Evolutionary conservation across 176 grass and related monocot genomes (phyloP), one percentile per base, ranked within the genome.

Genomic region (Paspalum vaginatum): DNA sequence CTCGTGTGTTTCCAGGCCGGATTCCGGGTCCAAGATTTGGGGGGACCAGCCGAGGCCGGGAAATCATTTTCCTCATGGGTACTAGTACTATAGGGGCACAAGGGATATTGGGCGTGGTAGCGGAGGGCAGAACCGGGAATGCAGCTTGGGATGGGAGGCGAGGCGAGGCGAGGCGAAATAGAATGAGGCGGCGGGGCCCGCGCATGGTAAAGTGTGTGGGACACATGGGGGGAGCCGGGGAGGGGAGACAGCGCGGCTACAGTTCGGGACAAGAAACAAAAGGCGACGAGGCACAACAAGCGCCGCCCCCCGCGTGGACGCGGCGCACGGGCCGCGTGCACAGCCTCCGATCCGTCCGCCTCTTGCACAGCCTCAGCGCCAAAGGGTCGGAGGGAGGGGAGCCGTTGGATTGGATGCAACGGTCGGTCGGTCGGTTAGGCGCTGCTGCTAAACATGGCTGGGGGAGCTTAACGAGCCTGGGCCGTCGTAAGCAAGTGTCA

Each of bases 251-350:
- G 69, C 86, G 24, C 70, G 54, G 81, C 70, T 70, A 88, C 87
- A 85, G 70, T 81, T 48, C 32, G 6, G 60, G 75, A 67, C 86
- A 75, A 39, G 68, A 88, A 79, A 61, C 75, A 68, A 83, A 88
- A 88, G 3, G 3, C n/a, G 68, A 51, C 68, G 6, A 43, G 64
- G 75, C 27, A 15, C n/a, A 32, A n/a, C n/a, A n/a, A n/a, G 32
- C 32, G 2, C 32, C 32, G 6, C 15, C 2, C 44, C 27, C 56
- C 20, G 38, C 46, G 6, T 85, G 55, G 56, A 32, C 77, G 18
- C 52, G 6, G 25, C 45, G 46, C 40, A 80, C 79, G 40, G 13
- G 5, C 51, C 41, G 5, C 0, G 55, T 57, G 22, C n/a, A n/a
- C n/a, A n/a, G n/a, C n/a, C n/a, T n/a, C n/a, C n/a, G n/a, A n/a